A percentile compares a stretch with the other conserved stretches of the same genome.
These are phyloP conservation scores for Amanita pseudoporphyria DNA, from an alignment of 768 basidiomycete species.

Conservation along the genomic window DNA sequence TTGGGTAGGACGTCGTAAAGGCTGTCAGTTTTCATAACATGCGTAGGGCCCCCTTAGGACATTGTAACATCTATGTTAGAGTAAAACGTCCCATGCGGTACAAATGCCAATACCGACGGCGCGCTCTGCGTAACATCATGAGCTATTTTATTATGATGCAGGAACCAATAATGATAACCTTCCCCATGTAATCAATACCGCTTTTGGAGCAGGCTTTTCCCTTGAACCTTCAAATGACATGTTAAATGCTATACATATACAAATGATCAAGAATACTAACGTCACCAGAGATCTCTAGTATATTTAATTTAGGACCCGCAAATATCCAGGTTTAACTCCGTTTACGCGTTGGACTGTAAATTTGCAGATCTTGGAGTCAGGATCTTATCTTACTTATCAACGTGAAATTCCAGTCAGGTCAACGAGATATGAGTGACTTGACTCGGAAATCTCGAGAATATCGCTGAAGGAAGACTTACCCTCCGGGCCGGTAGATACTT, in stretches of 20 bases:
- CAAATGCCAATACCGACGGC: not conserved
- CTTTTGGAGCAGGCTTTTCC: conserved; percentile 38
- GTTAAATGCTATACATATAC: not conserved
- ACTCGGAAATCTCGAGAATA: not conserved
- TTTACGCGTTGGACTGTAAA: conserved; percentile 28
- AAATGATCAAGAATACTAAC: conserved; percentile 13
- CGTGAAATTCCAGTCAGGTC: conserved; percentile 60
- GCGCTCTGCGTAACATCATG: conserved; percentile 26
- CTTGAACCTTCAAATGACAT: conserved; percentile 26
- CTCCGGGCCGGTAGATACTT: conserved; percentile 40
- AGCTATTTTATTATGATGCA: conserved; percentile 27
- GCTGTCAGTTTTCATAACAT: not conserved
- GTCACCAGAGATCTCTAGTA: conserved; percentile 35
- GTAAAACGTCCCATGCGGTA: not conserved
- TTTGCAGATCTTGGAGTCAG: conserved; percentile 31
- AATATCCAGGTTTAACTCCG: conserved; percentile 27
- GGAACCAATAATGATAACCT: conserved; percentile 57
- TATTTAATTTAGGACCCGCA: conserved; percentile 33
- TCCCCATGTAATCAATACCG: conserved; percentile 42
- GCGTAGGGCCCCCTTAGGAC: not conserved
- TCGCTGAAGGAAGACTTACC: conserved; percentile 14
- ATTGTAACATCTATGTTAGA: conserved; percentile 3
- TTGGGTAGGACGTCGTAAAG: conserved; percentile 22
- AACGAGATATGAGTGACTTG: conserved; percentile 19
- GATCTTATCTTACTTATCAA: conserved; percentile 27